Evolutionary conservation across 108 stramenopile species (phyloP), one percentile per base, ranked within the genome.

Genomic region (Stephanodiscus minutulus): DNA sequence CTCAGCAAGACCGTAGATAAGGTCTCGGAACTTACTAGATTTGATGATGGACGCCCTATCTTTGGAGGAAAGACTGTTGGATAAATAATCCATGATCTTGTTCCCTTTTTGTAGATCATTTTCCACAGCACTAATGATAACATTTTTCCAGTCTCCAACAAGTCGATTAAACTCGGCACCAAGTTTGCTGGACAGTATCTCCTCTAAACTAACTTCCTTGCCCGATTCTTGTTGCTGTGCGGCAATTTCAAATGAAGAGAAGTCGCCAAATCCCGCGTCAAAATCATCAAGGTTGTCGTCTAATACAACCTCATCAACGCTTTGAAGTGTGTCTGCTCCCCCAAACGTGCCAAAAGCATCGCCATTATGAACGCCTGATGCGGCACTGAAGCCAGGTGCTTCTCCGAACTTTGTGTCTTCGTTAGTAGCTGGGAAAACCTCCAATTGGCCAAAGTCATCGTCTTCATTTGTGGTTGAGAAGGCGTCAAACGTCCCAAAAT

Each of bases 1-100:
- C 63, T 91, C 90, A 15, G 66, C 67, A 35, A 91, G 83, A 17
- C 90, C 90, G 20, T 35, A 3, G 1, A 91, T 49, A 36, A 68
- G 29, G 20, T 53, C 69, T 17, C 50, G 25, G 31, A 82, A 53
- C 33, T 77, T 77, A 27, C 35, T 66, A 1, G 81, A 82, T 55
- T 61, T 72, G 31, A 67, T 24, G 39, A 82, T 68, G 52, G 56
- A 13, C 55, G 63, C 62, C 35, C 66, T 56, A 39, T 82, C 81
- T 0, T 3, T 36, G 29, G 72, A 31, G 7, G 72, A 41, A 6
- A 72, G 61, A 39, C 25, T 66, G 21, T 22, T 46, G 20, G 50
- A 37, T 7, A 80, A 58, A 21, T 66, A 47, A 15, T 69, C 57
- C 61, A 80, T 54, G 10, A 70, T 56, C 27, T 64, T 68, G 29